phyloP scores from a whole-genome alignment of 176 grass and related monocot genomes.

The Carex parvula region DNA sequence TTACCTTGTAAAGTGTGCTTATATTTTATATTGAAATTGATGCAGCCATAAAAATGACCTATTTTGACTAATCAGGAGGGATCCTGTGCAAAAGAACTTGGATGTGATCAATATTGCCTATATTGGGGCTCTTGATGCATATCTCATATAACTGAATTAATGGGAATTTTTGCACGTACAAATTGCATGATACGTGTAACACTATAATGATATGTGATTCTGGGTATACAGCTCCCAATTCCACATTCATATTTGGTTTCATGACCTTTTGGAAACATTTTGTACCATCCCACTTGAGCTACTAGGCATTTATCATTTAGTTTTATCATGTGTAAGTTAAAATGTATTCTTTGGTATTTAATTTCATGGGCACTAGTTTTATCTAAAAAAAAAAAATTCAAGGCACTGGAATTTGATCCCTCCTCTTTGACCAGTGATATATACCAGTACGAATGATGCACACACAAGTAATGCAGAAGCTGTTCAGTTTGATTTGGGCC shows the following conservation, averaged over 20 bases:
- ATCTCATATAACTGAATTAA: background rate
- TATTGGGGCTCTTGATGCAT: background rate
- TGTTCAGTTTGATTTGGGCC: background rate
- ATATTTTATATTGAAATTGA: background rate
- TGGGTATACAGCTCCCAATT: background rate
- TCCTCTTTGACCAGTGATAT: background rate
- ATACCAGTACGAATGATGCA: background rate
- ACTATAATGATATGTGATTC: background rate
- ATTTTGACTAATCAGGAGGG: background rate
- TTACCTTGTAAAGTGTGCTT: conserved; percentile 9
- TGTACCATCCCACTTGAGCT: background rate
- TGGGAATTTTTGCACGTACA: background rate
- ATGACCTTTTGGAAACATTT: background rate
- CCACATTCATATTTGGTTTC: background rate
- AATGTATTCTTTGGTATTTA: background rate
- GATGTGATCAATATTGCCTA: background rate
- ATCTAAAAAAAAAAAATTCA: too few relatives aligned
- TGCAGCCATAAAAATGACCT: background rate
- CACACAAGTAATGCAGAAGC: background rate
- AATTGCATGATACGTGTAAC: background rate
- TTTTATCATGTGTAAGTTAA: background rate
- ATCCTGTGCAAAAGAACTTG: background rate
- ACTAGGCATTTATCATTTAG: background rate
- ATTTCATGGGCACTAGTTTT: background rate
- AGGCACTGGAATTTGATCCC: background rate